Evolutionary conservation across 441 rosid genomes (phyloP).

Genomic region (Erodium chrysanthum): DNA sequence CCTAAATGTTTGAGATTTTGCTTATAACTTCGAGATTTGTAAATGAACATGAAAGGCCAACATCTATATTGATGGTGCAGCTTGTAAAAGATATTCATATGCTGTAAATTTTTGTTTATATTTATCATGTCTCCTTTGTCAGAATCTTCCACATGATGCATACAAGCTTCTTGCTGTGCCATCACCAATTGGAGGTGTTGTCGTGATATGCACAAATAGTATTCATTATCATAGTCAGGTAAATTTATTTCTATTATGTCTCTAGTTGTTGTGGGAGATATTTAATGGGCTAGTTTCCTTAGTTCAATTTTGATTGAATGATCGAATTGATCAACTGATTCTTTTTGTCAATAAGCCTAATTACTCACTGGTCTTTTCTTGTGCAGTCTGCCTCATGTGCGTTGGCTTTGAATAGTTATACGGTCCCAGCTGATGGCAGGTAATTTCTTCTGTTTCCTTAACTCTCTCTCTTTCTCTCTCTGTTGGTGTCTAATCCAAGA

Average conservation of each 20-base stretch:
- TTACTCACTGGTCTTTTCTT: slow-evolving; percentile 25
- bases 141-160: slow-evolving; percentile 96
- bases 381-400: slow-evolving; percentile 87
- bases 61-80: neutral
- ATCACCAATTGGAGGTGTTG: slow-evolving; percentile 94
- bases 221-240: slow-evolving; percentile 98
- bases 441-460: slow-evolving; percentile 23
- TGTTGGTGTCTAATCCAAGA: neutral
- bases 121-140: slow-evolving; percentile 20
- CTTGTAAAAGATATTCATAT: slow-evolving; percentile 13
- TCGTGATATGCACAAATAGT: slow-evolving; percentile 75
- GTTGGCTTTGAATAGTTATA: slow-evolving; percentile 79
- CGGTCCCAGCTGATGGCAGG: slow-evolving; percentile 79
- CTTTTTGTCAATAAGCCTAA: neutral
- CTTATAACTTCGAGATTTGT: too few relatives aligned
- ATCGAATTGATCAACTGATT: neutral
- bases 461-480: neutral
- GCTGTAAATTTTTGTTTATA: slow-evolving; percentile 3
- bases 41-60: neutral
- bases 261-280: slow-evolving; percentile 12
- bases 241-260: slow-evolving; percentile 16
- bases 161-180: slow-evolving; percentile 97
- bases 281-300: slow-evolving; percentile 10
- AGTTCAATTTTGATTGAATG: slow-evolving; percentile 11
- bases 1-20: too few relatives aligned